Conservation (phyloP, 768 basidiomycete species). For the Lactifluus subvellereus region DNA sequence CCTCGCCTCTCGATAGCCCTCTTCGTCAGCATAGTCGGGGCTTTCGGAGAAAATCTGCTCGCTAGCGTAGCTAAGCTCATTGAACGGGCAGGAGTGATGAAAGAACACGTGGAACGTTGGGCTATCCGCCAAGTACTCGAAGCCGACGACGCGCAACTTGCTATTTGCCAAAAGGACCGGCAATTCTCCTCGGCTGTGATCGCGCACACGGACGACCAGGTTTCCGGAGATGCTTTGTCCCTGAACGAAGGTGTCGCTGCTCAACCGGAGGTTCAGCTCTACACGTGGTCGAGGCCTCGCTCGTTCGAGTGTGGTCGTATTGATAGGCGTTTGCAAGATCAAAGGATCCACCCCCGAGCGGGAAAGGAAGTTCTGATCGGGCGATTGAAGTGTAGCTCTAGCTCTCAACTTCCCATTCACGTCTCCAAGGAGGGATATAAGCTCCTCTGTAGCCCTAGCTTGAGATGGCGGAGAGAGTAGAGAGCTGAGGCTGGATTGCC, state of each 20-base stretch:
- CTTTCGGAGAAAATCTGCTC: conserved; percentile 31
- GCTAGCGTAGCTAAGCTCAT: conserved; percentile 40
- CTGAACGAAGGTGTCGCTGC: conserved; percentile 72
- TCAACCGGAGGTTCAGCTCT: conserved; percentile 74
- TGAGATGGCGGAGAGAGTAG: conserved; percentile 40
- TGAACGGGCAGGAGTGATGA: conserved; percentile 56
- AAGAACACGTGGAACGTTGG: conserved; percentile 75
- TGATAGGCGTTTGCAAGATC: conserved; percentile 19
- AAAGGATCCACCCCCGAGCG: neutral
- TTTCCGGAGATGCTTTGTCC: conserved; percentile 67
- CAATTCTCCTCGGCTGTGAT: conserved; percentile 44
- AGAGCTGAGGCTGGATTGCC: conserved; percentile 49
- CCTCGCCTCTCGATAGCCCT: conserved; percentile 56
- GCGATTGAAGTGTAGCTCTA: conserved; percentile 42
- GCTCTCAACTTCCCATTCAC: conserved; percentile 49
- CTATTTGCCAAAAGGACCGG: conserved; percentile 63
- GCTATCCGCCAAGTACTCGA: conserved; percentile 60
- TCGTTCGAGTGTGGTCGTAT: conserved; percentile 53
- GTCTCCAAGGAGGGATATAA: conserved; percentile 60
- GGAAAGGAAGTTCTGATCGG: conserved; percentile 17
- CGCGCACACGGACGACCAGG: conserved; percentile 58
- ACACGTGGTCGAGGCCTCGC: conserved; percentile 70
- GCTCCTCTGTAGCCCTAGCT: conserved; percentile 45
- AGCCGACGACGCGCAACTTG: conserved; percentile 79
- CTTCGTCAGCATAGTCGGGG: conserved; percentile 44